A percentile compares a stretch with the other conserved stretches of the same genome.
Conservation (phyloP, 768 basidiomycete genomes). For the Pulveroboletus frians region DNA sequence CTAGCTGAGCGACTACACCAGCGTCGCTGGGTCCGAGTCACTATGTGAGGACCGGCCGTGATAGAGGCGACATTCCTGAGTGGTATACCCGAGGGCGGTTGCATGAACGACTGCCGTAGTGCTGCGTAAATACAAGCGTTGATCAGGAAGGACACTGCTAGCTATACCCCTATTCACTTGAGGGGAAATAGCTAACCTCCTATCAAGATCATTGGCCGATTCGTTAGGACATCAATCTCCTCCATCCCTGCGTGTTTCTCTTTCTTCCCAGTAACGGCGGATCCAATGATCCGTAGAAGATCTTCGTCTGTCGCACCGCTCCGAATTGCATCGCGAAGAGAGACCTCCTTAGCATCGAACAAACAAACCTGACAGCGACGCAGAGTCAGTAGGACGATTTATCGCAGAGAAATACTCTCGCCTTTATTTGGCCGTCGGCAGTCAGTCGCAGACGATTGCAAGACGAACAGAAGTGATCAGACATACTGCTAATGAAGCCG, state of each 20-base stretch:
- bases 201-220: conserved; percentile 89
- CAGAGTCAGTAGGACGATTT: conserved; percentile 1
- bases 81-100: background rate
- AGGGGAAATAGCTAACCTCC: conserved; percentile 71
- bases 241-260: conserved; percentile 85
- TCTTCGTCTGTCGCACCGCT: conserved; percentile 58
- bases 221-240: conserved; percentile 66
- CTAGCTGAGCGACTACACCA: conserved; percentile 17
- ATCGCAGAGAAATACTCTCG: conserved; percentile 18
- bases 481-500: conserved; percentile 94
- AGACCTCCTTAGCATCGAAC: conserved; percentile 81
- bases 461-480: conserved; percentile 83
- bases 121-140: conserved; percentile 22
- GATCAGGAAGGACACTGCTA: conserved; percentile 22
- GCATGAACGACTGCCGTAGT: conserved; percentile 1
- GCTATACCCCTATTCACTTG: conserved; percentile 14
- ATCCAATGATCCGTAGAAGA: conserved; percentile 54
- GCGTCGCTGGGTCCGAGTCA: conserved; percentile 16
- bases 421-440: conserved; percentile 91
- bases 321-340: conserved; percentile 71
- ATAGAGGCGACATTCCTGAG: background rate
- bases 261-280: conserved; percentile 65
- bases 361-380: conserved; percentile 62
- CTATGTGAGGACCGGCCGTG: background rate
- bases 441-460: conserved; percentile 83